Percentiles rank a stretch among this genome's conserved stretches.
phyloP scores from a whole-genome alignment of 768 basidiomycete species.

The Cystobasidium tubakii region DNA sequence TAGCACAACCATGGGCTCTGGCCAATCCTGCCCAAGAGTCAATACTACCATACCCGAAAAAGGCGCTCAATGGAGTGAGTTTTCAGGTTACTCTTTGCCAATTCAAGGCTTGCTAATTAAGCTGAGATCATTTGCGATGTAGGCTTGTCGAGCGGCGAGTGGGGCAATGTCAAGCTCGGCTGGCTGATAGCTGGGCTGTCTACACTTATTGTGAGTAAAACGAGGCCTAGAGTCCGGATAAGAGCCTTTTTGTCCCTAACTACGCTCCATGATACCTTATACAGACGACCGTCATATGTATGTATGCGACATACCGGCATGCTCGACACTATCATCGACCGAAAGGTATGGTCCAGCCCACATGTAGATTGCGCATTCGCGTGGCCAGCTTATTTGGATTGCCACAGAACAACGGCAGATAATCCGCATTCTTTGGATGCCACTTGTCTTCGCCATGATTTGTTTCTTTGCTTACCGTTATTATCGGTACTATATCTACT shows the following conservation, averaged over 20 bases:
- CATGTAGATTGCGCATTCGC: no score
- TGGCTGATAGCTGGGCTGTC: conserved; percentile 6
- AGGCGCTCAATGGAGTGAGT: conserved; percentile 6
- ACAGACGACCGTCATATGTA: conserved; percentile 9
- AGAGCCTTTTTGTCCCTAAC: no score
- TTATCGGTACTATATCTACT: conserved; percentile 62
- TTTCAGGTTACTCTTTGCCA: background rate
- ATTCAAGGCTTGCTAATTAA: no score
- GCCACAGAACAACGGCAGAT: conserved; percentile 34
- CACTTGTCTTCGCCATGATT: conserved; percentile 60
- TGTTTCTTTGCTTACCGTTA: conserved; percentile 81
- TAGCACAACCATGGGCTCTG: background rate
- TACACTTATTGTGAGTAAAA: background rate
- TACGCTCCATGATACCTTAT: no score
- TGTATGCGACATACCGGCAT: background rate
- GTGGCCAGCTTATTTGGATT: no score
- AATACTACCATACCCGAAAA: conserved; percentile 9
- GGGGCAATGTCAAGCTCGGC: conserved; percentile 22
- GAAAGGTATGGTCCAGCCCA: background rate
- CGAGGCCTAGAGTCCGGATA: background rate
- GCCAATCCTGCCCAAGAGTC: background rate
- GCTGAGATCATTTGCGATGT: background rate
- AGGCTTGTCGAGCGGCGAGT: background rate
- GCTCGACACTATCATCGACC: conserved; percentile 26
- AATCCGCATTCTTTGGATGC: conserved; percentile 36